A percentile compares a stretch with the other conserved stretches of the same genome.
Conservation (phyloP, 148 eudicot species). For the Polygonum maritimum region DNA sequence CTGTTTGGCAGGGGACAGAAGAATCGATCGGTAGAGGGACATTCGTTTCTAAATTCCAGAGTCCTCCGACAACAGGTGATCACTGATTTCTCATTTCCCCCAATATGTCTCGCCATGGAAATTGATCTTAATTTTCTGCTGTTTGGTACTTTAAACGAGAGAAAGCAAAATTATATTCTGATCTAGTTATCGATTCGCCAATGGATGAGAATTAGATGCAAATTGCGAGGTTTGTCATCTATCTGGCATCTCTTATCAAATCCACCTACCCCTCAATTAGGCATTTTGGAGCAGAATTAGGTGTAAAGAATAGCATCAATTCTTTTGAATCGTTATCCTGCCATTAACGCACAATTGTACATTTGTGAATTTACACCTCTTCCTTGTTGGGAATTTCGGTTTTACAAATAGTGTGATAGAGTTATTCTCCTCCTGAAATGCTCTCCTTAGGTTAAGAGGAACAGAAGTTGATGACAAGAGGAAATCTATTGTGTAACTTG, state of each 20-base stretch:
- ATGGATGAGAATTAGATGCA: constrained; percentile 6
- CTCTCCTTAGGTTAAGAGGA: background rate
- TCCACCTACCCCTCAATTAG: constrained; percentile 1
- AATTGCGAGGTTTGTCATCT: background rate
- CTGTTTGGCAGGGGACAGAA: background rate
- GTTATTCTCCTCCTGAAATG: background rate
- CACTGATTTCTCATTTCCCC: background rate
- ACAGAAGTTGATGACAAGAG: constrained; percentile 3
- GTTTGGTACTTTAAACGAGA: background rate
- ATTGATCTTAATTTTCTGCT: constrained; percentile 1
- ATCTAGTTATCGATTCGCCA: background rate
- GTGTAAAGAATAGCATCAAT: constrained; percentile 3
- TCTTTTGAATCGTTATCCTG: constrained; percentile 5
- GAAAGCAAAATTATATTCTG: background rate
- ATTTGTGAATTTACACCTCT: constrained; percentile 4
- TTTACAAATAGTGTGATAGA: background rate
- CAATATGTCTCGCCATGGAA: background rate
- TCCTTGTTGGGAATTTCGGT: background rate
- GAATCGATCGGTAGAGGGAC: background rate
- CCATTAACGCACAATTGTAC: constrained; percentile 6
- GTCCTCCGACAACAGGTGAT: constrained; percentile 9
- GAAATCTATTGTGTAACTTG: background rate
- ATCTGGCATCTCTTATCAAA: constrained; percentile 7
- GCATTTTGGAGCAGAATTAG: background rate
- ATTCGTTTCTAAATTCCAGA: background rate